phyloP scores from a whole-genome alignment of 2,329 filamentous ascomycete species.

The Phialophora tarda region DNA sequence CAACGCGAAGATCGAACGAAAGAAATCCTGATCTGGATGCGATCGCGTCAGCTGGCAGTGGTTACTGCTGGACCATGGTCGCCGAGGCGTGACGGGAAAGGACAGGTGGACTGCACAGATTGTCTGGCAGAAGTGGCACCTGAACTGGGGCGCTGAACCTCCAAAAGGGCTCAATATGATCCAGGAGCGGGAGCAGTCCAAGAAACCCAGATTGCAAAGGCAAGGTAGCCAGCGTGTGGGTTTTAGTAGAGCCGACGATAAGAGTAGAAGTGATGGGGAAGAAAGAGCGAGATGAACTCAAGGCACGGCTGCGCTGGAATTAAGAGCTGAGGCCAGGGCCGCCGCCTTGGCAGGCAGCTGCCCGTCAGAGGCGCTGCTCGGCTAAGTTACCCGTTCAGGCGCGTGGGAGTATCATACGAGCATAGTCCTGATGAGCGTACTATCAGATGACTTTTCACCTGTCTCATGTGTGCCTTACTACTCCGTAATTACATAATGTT shows the following conservation, averaged over 20 bases:
- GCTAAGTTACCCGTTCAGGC: background rate
- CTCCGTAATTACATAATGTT: too few relatives aligned
- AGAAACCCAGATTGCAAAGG: background rate
- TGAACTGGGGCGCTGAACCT: background rate
- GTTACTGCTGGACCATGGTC: conserved; percentile 12
- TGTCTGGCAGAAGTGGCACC: background rate
- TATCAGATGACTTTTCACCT: too few relatives aligned
- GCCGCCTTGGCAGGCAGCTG: background rate
- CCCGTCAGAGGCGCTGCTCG: background rate
- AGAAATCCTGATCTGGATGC: conserved; percentile 12
- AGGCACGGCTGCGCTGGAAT: conserved; percentile 3
- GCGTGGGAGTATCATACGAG: too few relatives aligned
- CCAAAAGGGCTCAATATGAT: background rate
- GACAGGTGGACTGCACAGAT: conserved; percentile 4
- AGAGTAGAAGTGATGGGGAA: conserved; percentile 1
- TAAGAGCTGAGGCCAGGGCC: background rate
- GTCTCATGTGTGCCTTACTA: too few relatives aligned
- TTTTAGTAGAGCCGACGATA: background rate
- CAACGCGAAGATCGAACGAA: background rate
- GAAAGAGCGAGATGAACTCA: background rate
- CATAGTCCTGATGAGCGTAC: too few relatives aligned
- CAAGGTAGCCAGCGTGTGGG: background rate
- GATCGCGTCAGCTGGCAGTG: conserved; percentile 19
- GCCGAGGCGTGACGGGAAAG: background rate
- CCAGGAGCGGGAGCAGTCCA: conserved; percentile 1